Percentiles rank a stretch among this genome's conserved stretches.
phyloP scores from a whole-genome alignment of 306 rosid species.

The Gastrolobium villosum region DNA sequence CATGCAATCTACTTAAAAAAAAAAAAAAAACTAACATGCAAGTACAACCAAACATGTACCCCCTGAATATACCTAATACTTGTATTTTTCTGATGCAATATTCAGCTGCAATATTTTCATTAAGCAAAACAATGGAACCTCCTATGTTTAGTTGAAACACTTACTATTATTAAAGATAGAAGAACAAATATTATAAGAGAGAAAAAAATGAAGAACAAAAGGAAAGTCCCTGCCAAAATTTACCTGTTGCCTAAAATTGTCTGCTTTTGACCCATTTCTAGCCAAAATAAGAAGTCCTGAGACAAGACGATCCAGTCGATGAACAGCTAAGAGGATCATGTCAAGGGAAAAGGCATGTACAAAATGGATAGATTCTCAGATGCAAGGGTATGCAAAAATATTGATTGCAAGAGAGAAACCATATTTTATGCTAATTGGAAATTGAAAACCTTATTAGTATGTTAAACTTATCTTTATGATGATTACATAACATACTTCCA shows the following conservation, averaged over 20 bases:
- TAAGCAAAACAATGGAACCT: slow-evolving; percentile 3
- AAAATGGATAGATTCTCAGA: slow-evolving; percentile 1
- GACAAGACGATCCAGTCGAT: slow-evolving; percentile 94
- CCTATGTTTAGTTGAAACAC: neutral
- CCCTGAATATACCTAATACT: neutral
- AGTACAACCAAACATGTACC: neutral
- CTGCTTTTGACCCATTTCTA: slow-evolving; percentile 88
- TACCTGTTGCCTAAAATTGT: slow-evolving; percentile 89
- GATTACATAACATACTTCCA: slow-evolving; percentile 22
- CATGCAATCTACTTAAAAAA: too few species aligned
- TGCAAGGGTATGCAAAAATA: slow-evolving; percentile 35
- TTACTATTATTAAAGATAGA: slow-evolving; percentile 2
- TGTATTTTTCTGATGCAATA: neutral
- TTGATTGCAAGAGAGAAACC: slow-evolving; percentile 5
- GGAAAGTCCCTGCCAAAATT: slow-evolving; percentile 29
- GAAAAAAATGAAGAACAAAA: slow-evolving; percentile 30
- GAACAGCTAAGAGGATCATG: slow-evolving; percentile 72
- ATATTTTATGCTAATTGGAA: slow-evolving; percentile 18
- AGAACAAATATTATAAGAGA: neutral
- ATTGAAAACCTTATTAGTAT: slow-evolving; percentile 19
- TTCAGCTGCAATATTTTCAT: slow-evolving; percentile 1
- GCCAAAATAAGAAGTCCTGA: slow-evolving; percentile 97
- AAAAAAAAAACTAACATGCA: slow-evolving; percentile 16
- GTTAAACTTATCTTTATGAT: neutral
- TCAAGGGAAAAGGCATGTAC: slow-evolving; percentile 62